Base-by-base conservation (phyloP, 352 stramenopile genomes). In the Phytopythium sindhum region DNA sequence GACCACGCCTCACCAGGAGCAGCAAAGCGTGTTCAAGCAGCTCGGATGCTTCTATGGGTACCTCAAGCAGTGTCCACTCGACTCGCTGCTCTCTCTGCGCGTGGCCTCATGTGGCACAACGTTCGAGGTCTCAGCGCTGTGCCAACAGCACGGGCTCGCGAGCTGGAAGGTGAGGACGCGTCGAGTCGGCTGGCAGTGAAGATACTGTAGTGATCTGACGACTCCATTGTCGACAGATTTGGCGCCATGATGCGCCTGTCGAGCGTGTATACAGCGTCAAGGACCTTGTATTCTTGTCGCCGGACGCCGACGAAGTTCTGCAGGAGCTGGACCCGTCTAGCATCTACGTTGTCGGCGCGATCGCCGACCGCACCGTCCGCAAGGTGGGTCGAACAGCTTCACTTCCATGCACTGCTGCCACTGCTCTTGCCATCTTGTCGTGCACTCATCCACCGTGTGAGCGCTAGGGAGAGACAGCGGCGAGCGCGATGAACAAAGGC, bases 311-410 rank as follows among this genome's bases (percentile, higher is more conserved):
- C 0, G 77, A 90, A 24, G 70, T 90, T 7, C 75, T 97, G 0
- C 45, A 69, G 2, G 48, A 68, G 5, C 39, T 97, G 7, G 71
- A 93, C 58, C 66, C 72, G 23, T 41, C 57, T 19, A 67, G 53
- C 10, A 74, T 91, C 11, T 96, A 97, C 65, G 75, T 96, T 44
- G 67, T 97, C 44, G 87, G 87, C 29, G 89, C 84, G 28, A 94
- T 97, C 57, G 83, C 93, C 29, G 89, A 97, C 48, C 84, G 88
- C 24, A 90, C 89, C 3, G 86, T 93, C 47, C 84, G 84, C 51
- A 94, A 92, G 78, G 80, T 77, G 48, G 15, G 17, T 12, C 17
- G 8, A 11, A 12, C 42, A 50, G 17, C 5, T 7, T 10, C 7
- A 50, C 42, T 50, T 15, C 37, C 19, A n/a, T 17, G 41, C 21